Conservation (phyloP, 129 eudicot species). For the Helianthus tuberosus region DNA sequence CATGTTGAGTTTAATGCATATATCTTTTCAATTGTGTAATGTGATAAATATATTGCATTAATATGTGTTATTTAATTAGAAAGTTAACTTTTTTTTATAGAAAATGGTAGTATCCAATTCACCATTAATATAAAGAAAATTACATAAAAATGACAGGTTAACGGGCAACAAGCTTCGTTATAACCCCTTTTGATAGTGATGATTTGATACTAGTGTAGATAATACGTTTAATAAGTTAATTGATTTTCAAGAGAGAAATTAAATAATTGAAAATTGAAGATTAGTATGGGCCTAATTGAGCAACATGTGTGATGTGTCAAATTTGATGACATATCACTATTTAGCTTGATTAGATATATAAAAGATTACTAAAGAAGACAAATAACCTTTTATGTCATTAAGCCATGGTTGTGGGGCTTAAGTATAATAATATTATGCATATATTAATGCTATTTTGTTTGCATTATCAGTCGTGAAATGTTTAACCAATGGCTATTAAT, state of each 20-base stretch:
- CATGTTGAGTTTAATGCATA: neutral
- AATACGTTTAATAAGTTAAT: neutral
- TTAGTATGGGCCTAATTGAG: no score
- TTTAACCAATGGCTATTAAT: neutral
- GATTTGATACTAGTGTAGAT: no score
- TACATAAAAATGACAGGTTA: no score
- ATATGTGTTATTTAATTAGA: neutral
- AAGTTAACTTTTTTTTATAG: neutral
- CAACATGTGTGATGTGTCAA: no score
- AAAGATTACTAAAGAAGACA: no score
- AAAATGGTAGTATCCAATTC: neutral
- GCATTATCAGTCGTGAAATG: no score
- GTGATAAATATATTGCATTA: neutral
- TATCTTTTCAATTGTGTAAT: neutral
- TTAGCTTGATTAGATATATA: no score
- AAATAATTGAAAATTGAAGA: neutral
- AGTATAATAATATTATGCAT: no score
- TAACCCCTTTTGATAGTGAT: no score
- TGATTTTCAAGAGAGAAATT: neutral
- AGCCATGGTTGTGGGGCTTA: neutral
- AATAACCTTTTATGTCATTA: neutral
- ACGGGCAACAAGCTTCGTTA: no score
- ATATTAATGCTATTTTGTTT: neutral
- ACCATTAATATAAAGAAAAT: no score
- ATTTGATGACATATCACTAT: no score